phyloP scores from a whole-genome alignment of 768 basidiomycete species.

The Leccinellum luteum region DNA sequence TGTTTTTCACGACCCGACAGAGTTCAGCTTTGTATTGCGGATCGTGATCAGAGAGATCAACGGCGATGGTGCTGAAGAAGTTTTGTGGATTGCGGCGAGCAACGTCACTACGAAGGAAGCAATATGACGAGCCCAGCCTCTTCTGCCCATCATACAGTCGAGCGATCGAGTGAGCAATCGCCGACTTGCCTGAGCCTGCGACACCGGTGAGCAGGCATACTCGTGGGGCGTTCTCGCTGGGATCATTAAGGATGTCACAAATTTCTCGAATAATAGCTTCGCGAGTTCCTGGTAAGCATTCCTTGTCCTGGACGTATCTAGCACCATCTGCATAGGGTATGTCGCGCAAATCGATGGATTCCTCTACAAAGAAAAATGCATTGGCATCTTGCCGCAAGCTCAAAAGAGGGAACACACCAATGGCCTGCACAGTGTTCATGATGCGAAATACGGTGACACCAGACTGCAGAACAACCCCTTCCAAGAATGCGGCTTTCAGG shows the following conservation, averaged over 20 bases:
- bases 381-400: neutral
- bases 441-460: conserved; percentile 20
- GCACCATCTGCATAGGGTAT: conserved; percentile 25
- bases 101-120: conserved; percentile 20
- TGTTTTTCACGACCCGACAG: conserved; percentile 15
- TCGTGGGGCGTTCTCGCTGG: conserved; percentile 12
- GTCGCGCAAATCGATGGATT: conserved; percentile 17
- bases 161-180: conserved; percentile 32
- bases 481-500: conserved; percentile 15
- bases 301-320: conserved; percentile 20
- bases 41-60: conserved; percentile 33
- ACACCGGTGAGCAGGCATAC: conserved; percentile 29
- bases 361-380: neutral
- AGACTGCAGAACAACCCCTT: conserved; percentile 13
- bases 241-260: conserved; percentile 15
- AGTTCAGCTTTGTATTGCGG: conserved; percentile 21
- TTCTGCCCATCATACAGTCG: conserved; percentile 21
- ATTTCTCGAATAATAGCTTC: conserved; percentile 15
- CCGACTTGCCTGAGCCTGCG: conserved; percentile 32
- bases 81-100: conserved; percentile 21
- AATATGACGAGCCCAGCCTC: conserved; percentile 34
- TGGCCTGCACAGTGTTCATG: conserved; percentile 12
- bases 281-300: conserved; percentile 21
- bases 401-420: conserved; percentile 1
- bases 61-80: conserved; percentile 35